Conservation (phyloP, 768 basidiomycete genomes). For the Russula sp. region DNA sequence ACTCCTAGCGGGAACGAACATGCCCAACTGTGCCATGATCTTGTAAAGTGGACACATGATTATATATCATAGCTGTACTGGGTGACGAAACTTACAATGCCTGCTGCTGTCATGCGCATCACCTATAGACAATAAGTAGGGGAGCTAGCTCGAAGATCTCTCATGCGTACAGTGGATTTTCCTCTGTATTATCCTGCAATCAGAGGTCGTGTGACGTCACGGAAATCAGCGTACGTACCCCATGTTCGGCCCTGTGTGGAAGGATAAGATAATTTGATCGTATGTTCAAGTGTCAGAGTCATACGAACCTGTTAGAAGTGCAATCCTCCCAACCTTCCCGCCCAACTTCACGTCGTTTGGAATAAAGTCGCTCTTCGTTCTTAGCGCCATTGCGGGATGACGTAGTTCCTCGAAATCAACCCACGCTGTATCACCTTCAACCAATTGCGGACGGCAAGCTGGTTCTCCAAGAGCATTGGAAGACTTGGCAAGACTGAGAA, state of each 20-base stretch:
- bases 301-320: constrained; percentile 75
- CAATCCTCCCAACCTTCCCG: constrained; percentile 67
- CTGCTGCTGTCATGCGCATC: constrained; percentile 95
- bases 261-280: constrained; percentile 4
- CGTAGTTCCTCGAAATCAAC: constrained; percentile 86
- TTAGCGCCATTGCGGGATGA: constrained; percentile 81
- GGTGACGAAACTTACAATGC: constrained; percentile 55
- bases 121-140: constrained; percentile 41
- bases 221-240: constrained; percentile 51
- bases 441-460: constrained; percentile 84
- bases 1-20: constrained; percentile 83
- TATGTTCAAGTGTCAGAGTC: background rate
- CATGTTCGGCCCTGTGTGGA: constrained; percentile 71
- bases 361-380: constrained; percentile 72
- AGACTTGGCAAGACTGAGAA: constrained; percentile 87
- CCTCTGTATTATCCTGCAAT: constrained; percentile 44
- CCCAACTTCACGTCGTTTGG: constrained; percentile 91
- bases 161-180: constrained; percentile 63
- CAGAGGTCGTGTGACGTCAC: background rate
- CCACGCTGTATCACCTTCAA: constrained; percentile 75
- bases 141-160: background rate
- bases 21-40: constrained; percentile 95
- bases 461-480: constrained; percentile 91
- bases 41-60: constrained; percentile 31
- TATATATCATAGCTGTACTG: background rate